phyloP scores from a whole-genome alignment of 2,329 filamentous ascomycete species.

The Tolypocladium sp. region DNA sequence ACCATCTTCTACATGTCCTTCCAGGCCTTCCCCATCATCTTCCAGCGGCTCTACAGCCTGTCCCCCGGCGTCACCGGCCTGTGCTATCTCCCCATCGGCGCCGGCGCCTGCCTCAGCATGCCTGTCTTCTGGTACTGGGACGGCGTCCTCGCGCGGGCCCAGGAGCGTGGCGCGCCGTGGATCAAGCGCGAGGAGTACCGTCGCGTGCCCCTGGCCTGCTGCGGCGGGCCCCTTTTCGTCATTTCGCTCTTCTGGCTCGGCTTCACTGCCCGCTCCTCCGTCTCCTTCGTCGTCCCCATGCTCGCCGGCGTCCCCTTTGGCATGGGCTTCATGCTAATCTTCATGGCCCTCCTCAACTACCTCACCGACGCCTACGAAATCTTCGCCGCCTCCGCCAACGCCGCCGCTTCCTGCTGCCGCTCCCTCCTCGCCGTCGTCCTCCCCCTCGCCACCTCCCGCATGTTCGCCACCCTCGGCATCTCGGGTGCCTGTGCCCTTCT shows the following conservation, averaged over 20 bases:
- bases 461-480: conserved; percentile 39
- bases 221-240: conserved; percentile 57
- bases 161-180: conserved; percentile 43
- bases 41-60: conserved; percentile 52
- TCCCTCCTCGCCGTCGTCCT: conserved; percentile 82
- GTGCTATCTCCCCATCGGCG: conserved; percentile 58
- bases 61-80: conserved; percentile 56
- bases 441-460: conserved; percentile 43
- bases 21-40: conserved; percentile 65
- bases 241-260: conserved; percentile 53
- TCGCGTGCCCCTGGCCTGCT: conserved; percentile 60
- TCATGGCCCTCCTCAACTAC: conserved; percentile 56
- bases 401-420: conserved; percentile 77
- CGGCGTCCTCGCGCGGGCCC: conserved; percentile 42
- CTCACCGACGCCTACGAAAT: conserved; percentile 59
- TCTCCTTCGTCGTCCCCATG: conserved; percentile 47
- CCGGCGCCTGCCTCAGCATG: conserved; percentile 50
- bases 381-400: conserved; percentile 66
- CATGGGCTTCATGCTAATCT: conserved; percentile 51
- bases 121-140: conserved; percentile 60
- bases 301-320: conserved; percentile 54
- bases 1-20: conserved; percentile 64
- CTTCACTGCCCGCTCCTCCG: conserved; percentile 39
- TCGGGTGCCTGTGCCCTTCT: conserved; percentile 43
- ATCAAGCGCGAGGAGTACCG: conserved; percentile 54